Percentiles rank a stretch among this genome's conserved stretches.
phyloP scores from a whole-genome alignment of 192 early-diverging fungal species.

The Linnemannia hyalina region DNA sequence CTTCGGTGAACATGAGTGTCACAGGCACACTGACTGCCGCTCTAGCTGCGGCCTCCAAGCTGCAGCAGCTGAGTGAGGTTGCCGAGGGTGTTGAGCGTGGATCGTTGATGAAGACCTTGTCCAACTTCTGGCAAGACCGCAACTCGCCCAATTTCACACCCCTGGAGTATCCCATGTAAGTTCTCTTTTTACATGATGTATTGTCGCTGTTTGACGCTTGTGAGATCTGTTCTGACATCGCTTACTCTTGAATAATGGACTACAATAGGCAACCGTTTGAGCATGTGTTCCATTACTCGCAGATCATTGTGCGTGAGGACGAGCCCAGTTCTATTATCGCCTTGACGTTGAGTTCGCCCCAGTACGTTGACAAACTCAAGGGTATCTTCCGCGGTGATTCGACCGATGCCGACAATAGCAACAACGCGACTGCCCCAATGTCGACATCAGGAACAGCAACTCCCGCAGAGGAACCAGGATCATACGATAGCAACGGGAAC shows the following conservation, averaged over 20 bases:
- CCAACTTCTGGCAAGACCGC: conserved; percentile 80
- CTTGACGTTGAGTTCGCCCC: conserved; percentile 81
- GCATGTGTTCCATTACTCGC: conserved; percentile 90
- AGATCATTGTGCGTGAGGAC: conserved; percentile 89
- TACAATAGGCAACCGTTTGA: conserved; percentile 73
- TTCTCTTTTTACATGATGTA: background rate
- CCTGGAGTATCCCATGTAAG: conserved; percentile 82
- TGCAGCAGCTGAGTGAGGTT: conserved; percentile 46
- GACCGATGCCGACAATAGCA: conserved; percentile 26
- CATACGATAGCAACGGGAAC: conserved; percentile 31
- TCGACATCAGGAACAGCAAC: conserved; percentile 35
- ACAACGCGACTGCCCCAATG: conserved; percentile 48
- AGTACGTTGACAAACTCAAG: conserved; percentile 78
- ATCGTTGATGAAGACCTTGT: conserved; percentile 82
- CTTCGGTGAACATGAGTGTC: conserved; percentile 57
- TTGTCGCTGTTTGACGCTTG: too few species aligned
- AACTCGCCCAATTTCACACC: conserved; percentile 74
- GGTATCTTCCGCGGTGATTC: conserved; percentile 33
- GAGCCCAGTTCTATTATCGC: conserved; percentile 96
- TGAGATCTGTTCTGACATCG: background rate
- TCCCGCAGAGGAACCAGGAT: conserved; percentile 40
- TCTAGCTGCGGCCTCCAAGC: conserved; percentile 43
- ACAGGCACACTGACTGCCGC: conserved; percentile 43
- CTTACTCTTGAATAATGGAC: background rate
- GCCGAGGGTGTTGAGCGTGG: conserved; percentile 52